phyloP scores from a whole-genome alignment of 2,329 filamentous ascomycete genomes.

The Ascochyta rabiei region DNA sequence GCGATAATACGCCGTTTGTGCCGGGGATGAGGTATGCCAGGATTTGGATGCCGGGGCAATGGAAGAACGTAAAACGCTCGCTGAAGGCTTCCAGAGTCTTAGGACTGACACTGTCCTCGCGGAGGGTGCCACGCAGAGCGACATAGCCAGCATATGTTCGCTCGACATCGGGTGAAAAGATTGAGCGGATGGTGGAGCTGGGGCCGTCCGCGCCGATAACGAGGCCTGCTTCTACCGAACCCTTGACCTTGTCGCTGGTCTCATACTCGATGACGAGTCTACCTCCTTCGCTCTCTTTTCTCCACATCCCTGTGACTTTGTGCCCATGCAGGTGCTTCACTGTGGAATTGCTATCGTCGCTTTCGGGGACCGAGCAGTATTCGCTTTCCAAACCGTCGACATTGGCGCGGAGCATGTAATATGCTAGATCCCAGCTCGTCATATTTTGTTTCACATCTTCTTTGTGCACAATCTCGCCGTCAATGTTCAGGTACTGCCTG shows the following conservation, averaged over 20 bases:
- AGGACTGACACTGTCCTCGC: conserved; percentile 28
- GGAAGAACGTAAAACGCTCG: conserved; percentile 52
- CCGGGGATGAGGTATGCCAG: conserved; percentile 56
- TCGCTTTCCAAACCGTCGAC: conserved; percentile 37
- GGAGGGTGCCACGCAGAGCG: conserved; percentile 41
- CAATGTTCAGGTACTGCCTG: conserved; percentile 36
- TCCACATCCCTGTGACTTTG: conserved; percentile 30
- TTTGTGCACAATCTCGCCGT: conserved; percentile 36
- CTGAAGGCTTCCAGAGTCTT: conserved; percentile 37
- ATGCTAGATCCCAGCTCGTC: conserved; percentile 46
- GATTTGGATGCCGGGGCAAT: conserved; percentile 45
- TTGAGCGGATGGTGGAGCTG: conserved; percentile 36
- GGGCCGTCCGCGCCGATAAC: conserved; percentile 41
- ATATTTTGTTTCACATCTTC: conserved; percentile 43
- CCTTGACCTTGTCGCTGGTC: conserved; percentile 22
- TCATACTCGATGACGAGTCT: conserved; percentile 27
- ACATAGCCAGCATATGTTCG: conserved; percentile 43
- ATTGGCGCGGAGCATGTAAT: conserved; percentile 40
- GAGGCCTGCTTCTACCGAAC: conserved; percentile 33
- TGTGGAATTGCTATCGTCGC: conserved; percentile 14
- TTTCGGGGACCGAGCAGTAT: conserved; percentile 33
- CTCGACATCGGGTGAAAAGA: conserved; percentile 27
- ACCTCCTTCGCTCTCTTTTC: conserved; percentile 21
- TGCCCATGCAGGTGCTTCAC: conserved; percentile 34
- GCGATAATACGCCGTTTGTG: conserved; percentile 46